Evolutionary conservation across 129 eudicot genomes (phyloP), one percentile per base, ranked within the genome.

Genomic region (Tagetes patula): DNA sequence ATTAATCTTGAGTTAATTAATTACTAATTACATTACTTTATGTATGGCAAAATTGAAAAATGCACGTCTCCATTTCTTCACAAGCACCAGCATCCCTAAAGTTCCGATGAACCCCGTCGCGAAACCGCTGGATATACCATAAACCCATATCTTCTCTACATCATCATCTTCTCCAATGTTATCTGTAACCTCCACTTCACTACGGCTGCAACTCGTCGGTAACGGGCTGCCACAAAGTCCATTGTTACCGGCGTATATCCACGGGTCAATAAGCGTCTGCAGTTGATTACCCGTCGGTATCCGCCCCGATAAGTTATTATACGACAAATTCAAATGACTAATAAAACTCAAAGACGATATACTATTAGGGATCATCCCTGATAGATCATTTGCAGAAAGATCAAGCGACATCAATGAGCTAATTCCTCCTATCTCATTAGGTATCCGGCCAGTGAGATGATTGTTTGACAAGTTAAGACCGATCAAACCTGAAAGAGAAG

Each of bases 181-280:
- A n/a, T 48, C 12, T 2, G 36, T 61, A 8, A 46, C 12, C 14
- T 7, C 30, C 30, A 52, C 48, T 34, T 72, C 38, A 40, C 54
- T 54, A 52, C 71, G 7, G 7, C 20, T 45, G 71, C 84, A 80
- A 31, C 61, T 74, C 27, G n/a, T 75, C 8, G 75, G 75, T 47
- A 84, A 52, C 1, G 87, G 79, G 52, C 58, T 67, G 49, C 84
- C 87, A 58, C 87, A 84, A 37, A 84, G 87, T n/a, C 48, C 55
- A 3, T 62, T 38, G 33, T 79, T 80, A 0, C 84, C 82, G 32
- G 67, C 82, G 73, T 80, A 84, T n/a, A 72, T 46, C 10, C 75
- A 76, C 1, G 76, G 61, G n/a, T 80, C 87, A n/a, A 60, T 38
- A 0, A 73, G 80, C 7, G 84, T 70, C 55, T 77, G 80, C 30